Evolutionary conservation across 2,329 filamentous ascomycete species (phyloP).

Genomic region (Beauveria sp.): DNA sequence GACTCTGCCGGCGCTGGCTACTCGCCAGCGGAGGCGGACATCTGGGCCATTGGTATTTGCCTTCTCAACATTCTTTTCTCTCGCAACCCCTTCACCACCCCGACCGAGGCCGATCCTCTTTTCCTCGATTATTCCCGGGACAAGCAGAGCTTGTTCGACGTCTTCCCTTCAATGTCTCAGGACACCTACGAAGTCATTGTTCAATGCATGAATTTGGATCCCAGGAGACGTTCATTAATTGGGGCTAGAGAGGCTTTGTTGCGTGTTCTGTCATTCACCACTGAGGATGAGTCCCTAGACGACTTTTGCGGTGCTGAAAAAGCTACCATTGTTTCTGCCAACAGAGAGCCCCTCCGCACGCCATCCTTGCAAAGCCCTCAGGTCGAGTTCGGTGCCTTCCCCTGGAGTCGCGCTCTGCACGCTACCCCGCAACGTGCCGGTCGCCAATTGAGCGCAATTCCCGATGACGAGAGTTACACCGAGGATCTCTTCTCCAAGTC

Average conservation of each 20-base stretch:
- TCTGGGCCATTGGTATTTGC: constrained; percentile 97
- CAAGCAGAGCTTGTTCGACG: constrained; percentile 92
- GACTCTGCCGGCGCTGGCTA: constrained; percentile 83
- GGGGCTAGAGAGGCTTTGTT: constrained; percentile 71
- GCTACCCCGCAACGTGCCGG: constrained; percentile 61
- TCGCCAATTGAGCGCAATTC: constrained; percentile 82
- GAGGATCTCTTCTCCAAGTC: constrained; percentile 83
- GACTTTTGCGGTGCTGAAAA: constrained; percentile 86
- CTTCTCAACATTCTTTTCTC: constrained; percentile 94
- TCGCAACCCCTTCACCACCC: constrained; percentile 89
- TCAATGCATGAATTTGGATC: constrained; percentile 85
- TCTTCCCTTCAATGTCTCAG: constrained; percentile 97
- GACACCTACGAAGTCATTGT: constrained; percentile 93
- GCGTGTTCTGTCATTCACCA: constrained; percentile 84
- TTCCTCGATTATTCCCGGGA: constrained; percentile 91
- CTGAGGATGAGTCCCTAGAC: constrained; percentile 81
- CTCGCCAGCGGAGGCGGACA: constrained; percentile 84
- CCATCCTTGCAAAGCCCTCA: constrained; percentile 88
- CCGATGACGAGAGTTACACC: constrained; percentile 68
- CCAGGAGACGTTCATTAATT: constrained; percentile 73
- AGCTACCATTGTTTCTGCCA: constrained; percentile 71
- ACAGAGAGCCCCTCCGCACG: constrained; percentile 90
- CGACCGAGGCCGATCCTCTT: constrained; percentile 81
- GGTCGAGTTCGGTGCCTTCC: constrained; percentile 76
- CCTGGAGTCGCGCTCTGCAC: constrained; percentile 88